A percentile compares a stretch with the other conserved stretches of the same genome.
Evolutionary conservation across 352 stramenopile genomes (phyloP).

Genomic region (Pythium chondricola): DNA sequence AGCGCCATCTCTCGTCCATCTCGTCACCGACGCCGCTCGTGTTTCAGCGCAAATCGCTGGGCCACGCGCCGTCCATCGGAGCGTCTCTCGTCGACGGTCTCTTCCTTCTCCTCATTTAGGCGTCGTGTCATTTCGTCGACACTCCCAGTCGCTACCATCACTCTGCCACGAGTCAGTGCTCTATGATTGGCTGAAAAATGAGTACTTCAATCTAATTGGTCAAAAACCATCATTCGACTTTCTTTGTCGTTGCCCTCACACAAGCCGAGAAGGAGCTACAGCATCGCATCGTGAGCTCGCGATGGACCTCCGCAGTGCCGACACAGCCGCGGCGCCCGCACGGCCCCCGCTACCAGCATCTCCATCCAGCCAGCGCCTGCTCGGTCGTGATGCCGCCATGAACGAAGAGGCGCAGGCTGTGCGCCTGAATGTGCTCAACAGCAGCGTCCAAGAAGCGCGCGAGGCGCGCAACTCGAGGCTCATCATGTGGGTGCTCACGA

Average conservation of each 20-base stretch:
- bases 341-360: neutral
- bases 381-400: constrained; percentile 21
- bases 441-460: constrained; percentile 69
- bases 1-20: constrained; percentile 36
- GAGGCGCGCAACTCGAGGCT: constrained; percentile 73
- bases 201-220: constrained; percentile 6
- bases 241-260: neutral
- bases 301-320: neutral
- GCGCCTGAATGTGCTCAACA: constrained; percentile 81
- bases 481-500: constrained; percentile 72
- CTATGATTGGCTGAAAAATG: neutral
- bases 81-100: constrained; percentile 52
- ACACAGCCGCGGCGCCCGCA: neutral
- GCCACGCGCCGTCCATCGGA: constrained; percentile 16
- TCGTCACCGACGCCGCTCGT: constrained; percentile 40
- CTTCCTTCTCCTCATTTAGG: constrained; percentile 63
- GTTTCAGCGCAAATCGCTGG: constrained; percentile 45
- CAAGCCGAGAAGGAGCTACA: too few relatives aligned
- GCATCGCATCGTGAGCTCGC: neutral
- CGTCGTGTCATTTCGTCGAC: neutral
- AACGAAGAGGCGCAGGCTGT: constrained; percentile 74
- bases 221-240: constrained; percentile 2
- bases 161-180: too few relatives aligned
- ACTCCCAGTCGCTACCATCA: constrained; percentile 10
- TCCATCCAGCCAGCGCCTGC: constrained; percentile 27